Base-by-base conservation (phyloP, 108 stramenopile genomes). In the Discostella stelligeroides region DNA sequence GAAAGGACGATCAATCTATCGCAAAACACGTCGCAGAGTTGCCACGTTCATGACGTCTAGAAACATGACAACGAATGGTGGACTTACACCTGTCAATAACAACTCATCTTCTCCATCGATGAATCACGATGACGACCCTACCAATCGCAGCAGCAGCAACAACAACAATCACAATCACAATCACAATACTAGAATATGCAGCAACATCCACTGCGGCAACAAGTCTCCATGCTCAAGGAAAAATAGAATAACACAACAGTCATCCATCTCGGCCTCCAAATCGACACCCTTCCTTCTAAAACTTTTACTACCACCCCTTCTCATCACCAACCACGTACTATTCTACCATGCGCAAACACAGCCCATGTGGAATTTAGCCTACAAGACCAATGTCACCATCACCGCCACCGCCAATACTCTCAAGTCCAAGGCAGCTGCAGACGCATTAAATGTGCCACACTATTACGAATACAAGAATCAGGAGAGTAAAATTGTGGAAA, bases 331-430 rank as follows among this genome's bases (percentile, higher is more conserved):
- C 18, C 91, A 92, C 68, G 13, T 61, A 11, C 40, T 92, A 4
- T 92, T 89, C 75, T 86, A 71, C 60, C 76, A 83, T 38, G 89
- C 81, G 4, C 89, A 90, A 70, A 87, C 85, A 28, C 65, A 68
- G 24, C 86, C 88, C 63, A 93, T 93, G 92, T 93, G 92, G 92
- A 84, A 85, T 40, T 76, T 93, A 51, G 63, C 72, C 40, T 53
- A 75, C 56, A 40, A 49, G 10, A 73, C 75, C 12, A 61, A 87
- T 38, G 66, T 92, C 29, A 67, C 83, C 81, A 69, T 87, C 20
- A 82, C 80, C 64, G 86, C 80, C 56, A 88, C 86, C 46, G 92
- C 90, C 28, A 82, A 85, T 5, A 68, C 74, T 12, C 51, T 67
- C 37, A 81, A 82, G 34, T 56, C 83, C 47, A 68, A 70, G 15